A percentile compares a stretch with the other conserved stretches of the same genome.
Conservation (phyloP, 2,329 filamentous ascomycete species). For the Xylogone sp. region DNA sequence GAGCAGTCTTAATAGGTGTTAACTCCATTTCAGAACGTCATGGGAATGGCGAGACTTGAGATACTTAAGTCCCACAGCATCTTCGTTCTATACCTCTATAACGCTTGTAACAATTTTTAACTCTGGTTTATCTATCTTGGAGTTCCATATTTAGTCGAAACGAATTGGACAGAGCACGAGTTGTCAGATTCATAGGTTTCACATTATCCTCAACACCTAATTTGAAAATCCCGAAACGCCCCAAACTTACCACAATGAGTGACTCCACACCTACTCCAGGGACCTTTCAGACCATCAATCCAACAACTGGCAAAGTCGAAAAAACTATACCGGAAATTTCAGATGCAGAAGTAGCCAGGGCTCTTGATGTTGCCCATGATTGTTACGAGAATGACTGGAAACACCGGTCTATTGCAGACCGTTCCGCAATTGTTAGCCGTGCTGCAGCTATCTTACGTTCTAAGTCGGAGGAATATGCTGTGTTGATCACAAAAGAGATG, state of each 20-base stretch:
- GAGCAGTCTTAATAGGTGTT: too few relatives aligned
- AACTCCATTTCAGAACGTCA: too few relatives aligned
- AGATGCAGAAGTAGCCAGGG: neutral
- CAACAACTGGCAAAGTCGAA: neutral
- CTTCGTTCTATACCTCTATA: too few relatives aligned
- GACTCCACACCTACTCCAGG: neutral
- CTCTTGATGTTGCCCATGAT: neutral
- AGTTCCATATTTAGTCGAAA: too few relatives aligned
- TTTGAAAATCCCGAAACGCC: too few relatives aligned
- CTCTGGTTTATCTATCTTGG: too few relatives aligned
- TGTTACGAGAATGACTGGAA: neutral
- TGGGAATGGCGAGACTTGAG: too few relatives aligned
- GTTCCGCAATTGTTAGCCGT: neutral
- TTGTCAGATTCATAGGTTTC: too few relatives aligned
- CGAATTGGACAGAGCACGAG: too few relatives aligned
- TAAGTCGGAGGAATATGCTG: neutral
- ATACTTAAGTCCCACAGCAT: too few relatives aligned
- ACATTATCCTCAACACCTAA: too few relatives aligned
- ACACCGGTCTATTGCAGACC: neutral
- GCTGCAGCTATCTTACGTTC: neutral
- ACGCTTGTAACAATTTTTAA: too few relatives aligned
- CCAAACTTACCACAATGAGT: neutral
- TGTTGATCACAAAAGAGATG: neutral
- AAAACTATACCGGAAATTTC: neutral
- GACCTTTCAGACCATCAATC: neutral